Evolutionary conservation across 306 rosid genomes (phyloP).

Genomic region (Citrullus amarus): DNA sequence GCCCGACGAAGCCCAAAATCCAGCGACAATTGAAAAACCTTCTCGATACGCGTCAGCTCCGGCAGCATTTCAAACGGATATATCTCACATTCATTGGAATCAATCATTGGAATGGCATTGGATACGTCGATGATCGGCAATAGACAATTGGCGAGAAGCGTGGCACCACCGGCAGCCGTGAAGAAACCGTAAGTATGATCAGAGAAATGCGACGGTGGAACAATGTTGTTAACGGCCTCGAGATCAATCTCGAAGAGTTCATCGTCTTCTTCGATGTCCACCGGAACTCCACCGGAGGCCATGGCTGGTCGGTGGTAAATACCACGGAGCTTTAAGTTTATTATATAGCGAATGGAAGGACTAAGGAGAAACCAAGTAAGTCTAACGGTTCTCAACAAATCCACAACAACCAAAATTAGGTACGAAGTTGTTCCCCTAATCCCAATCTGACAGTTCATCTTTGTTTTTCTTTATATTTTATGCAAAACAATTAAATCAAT

Average conservation of each 20-base stretch:
- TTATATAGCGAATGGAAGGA: neutral
- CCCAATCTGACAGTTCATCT: neutral
- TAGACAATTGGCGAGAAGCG: conserved; percentile 8
- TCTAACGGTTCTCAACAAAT: conserved; percentile 6
- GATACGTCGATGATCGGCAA: conserved; percentile 3
- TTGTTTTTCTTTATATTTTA: neutral
- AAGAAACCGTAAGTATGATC: neutral
- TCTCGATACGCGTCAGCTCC: neutral
- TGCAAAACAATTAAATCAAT: neutral
- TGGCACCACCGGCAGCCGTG: neutral
- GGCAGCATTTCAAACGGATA: neutral
- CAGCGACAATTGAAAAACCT: neutral
- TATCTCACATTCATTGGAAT: neutral
- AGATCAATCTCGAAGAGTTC: conserved; percentile 11
- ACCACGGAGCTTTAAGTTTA: neutral
- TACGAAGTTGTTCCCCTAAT: conserved; percentile 2
- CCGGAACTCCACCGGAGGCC: neutral
- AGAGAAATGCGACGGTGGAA: neutral
- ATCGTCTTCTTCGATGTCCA: conserved; percentile 6
- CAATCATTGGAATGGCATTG: neutral
- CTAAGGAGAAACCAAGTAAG: neutral
- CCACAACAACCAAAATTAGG: neutral
- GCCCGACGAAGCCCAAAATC: neutral
- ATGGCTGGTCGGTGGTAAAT: neutral
- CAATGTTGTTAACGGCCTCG: neutral